Evolutionary conservation across 305 asterid species (phyloP), one percentile per base, ranked within the genome.

Genomic region (Fraxinus platypoda): DNA sequence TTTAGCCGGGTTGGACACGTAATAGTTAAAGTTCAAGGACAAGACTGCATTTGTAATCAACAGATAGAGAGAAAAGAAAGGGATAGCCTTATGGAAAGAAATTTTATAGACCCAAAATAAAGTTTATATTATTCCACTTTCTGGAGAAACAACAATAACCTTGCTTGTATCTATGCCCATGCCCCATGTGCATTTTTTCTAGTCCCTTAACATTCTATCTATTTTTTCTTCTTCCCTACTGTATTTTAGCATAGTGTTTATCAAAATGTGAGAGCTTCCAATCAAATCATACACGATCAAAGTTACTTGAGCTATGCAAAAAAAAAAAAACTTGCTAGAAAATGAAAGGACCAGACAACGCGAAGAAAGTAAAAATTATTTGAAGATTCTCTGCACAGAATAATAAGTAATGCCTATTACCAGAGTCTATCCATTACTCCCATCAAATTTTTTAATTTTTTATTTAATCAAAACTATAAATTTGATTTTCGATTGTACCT

Each of bases 401-500:
- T 26, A 30, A 6, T 34, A 30, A 13, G 33, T 15, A 25, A 26
- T 28, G 19, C 75, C 38, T 49, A 15, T 49, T 49, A 15, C 59
- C 38, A 9, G 23, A 26, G 9, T 66, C 74, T 13, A 68, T 68
- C 35, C 38, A 13, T 28, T 30, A 70, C 38, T 30, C 75, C 38
- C n/a, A 30, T n/a, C 38, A 15, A 70, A 13, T 4, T 30, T 12
- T 68, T 23, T 2, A 23, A 6, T 23, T 3, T 62, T 23, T 11
- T 15, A 49, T 49, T 49, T 49, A 4, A 12, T 43, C 21, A 37
- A 57, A 46, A 2, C 49, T 64, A 37, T 9, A 37, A 38, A 46
- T 34, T 19, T 23, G 43, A 81, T 76, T 73, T 41, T 17, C 17
- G 76, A 84, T 38, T 66, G 80, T 84, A 93, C 98, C 98, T 94